Evolutionary conservation across 2,329 filamentous ascomycete genomes (phyloP).

Genomic region (Xylariaceae sp.): DNA sequence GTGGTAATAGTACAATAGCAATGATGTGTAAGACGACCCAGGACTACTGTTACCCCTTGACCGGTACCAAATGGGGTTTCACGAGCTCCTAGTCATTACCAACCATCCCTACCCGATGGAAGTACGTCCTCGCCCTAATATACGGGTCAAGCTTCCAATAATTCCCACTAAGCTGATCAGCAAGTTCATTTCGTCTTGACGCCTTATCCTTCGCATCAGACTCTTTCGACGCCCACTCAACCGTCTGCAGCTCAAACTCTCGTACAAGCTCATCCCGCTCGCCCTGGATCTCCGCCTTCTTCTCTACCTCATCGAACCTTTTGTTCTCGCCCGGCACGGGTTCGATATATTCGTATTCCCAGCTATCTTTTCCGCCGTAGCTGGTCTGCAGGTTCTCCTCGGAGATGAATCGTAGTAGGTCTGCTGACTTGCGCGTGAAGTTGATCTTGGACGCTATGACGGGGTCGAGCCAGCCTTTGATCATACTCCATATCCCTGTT

Average conservation of each 20-base stretch:
- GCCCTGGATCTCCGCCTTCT: slow-evolving; percentile 13
- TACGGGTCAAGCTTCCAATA: slow-evolving; percentile 31
- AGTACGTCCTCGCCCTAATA: slow-evolving; percentile 22
- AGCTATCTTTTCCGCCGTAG: slow-evolving; percentile 25
- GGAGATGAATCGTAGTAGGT: slow-evolving; percentile 23
- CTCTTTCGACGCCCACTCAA: slow-evolving; percentile 10
- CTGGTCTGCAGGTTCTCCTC: slow-evolving; percentile 18
- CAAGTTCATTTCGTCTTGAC: slow-evolving; percentile 3
- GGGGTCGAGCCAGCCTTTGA: slow-evolving; percentile 29
- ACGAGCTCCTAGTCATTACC: no score
- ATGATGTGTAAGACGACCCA: no score
- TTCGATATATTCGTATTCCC: slow-evolving; percentile 28
- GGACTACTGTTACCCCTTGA: no score
- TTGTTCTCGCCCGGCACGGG: slow-evolving; percentile 24
- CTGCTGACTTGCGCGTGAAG: slow-evolving; percentile 25
- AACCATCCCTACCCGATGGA: no score
- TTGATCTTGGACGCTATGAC: slow-evolving; percentile 29
- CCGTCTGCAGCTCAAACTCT: slow-evolving; percentile 23
- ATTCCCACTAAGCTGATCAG: slow-evolving; percentile 7
- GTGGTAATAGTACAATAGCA: no score
- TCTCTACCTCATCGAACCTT: slow-evolving; percentile 9
- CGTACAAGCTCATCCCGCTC: slow-evolving; percentile 13
- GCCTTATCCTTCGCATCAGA: background rate
- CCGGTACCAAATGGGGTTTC: no score
- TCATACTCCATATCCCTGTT: slow-evolving; percentile 26